Evolutionary conservation across 2,329 filamentous ascomycete genomes (phyloP).

Genomic region (Fusarium compactum): DNA sequence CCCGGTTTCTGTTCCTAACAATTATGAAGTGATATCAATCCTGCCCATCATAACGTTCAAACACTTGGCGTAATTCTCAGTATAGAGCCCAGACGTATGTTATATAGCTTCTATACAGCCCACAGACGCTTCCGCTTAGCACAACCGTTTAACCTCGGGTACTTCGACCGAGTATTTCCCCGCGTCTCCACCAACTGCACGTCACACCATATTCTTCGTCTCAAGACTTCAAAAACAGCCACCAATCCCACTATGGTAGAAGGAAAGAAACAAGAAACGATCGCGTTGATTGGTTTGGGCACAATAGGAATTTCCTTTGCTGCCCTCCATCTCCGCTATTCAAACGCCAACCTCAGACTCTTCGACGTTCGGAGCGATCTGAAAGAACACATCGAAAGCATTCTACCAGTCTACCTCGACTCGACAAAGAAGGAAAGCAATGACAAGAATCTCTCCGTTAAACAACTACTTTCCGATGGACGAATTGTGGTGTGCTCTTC

Average conservation of each 20-base stretch:
- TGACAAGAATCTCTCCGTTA: rapidly evolving
- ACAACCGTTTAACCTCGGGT: constrained; percentile 7
- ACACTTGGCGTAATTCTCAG: too few relatives aligned
- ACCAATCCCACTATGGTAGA: background rate
- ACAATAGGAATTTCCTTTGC: constrained; percentile 38
- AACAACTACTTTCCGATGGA: constrained; percentile 1
- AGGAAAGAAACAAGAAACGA: constrained; percentile 9
- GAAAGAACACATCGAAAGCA: constrained; percentile 25
- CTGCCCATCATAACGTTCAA: too few relatives aligned
- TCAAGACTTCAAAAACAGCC: too few relatives aligned
- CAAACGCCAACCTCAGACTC: constrained; percentile 18
- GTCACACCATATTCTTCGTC: background rate
- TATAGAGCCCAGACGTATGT: too few relatives aligned
- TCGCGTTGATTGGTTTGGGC: constrained; percentile 31
- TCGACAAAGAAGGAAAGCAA: constrained; percentile 7
- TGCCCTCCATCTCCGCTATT: constrained; percentile 30
- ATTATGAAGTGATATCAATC: too few relatives aligned
- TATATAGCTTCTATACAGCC: too few relatives aligned
- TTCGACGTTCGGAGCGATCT: constrained; percentile 34
- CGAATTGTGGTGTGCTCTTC: constrained; percentile 24
- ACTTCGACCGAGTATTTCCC: constrained; percentile 1
- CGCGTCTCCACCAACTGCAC: constrained; percentile 21
- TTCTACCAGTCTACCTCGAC: constrained; percentile 24
- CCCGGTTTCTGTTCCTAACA: too few relatives aligned
- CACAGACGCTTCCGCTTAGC: too few relatives aligned